Percentiles rank a stretch among this genome's conserved stretches.
Conservation (phyloP, 2,329 filamentous ascomycete species). For the Plenodomus biglobosus region DNA sequence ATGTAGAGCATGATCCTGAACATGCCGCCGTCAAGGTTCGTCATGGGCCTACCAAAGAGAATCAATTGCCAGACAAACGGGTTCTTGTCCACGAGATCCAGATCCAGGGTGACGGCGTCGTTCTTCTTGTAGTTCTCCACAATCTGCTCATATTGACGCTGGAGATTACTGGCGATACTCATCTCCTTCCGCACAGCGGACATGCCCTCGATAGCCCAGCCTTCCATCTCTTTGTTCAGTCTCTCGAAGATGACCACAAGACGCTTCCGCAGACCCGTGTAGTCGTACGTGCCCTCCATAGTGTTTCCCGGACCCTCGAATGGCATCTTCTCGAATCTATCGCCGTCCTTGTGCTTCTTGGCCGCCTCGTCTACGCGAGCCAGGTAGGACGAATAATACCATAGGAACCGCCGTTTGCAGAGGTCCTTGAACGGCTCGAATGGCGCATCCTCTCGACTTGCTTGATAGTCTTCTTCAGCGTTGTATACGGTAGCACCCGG, state of each 20-base stretch:
- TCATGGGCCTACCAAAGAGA: conserved; percentile 90
- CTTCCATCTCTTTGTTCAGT: conserved; percentile 69
- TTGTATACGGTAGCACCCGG: conserved; percentile 50
- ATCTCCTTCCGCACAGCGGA: conserved; percentile 64
- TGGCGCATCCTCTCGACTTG: conserved; percentile 55
- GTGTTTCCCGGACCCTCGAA: conserved; percentile 77
- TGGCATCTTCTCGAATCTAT: conserved; percentile 76
- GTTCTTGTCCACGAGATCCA: conserved; percentile 76
- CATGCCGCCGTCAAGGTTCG: conserved; percentile 83
- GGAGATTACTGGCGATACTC: conserved; percentile 77
- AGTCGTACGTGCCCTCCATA: conserved; percentile 88
- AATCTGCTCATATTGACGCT: conserved; percentile 82
- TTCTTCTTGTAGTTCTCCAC: conserved; percentile 71
- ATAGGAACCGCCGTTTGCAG: conserved; percentile 87
- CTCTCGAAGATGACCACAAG: conserved; percentile 68
- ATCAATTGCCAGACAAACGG: conserved; percentile 88
- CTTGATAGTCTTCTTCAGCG: conserved; percentile 53
- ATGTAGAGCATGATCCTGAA: conserved; percentile 79
- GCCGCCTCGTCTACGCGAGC: conserved; percentile 66
- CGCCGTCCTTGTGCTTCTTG: conserved; percentile 63
- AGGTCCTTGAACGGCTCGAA: conserved; percentile 90
- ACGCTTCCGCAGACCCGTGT: conserved; percentile 69
- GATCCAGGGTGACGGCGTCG: conserved; percentile 69
- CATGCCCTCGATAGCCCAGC: conserved; percentile 72
- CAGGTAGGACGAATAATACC: conserved; percentile 92